phyloP scores from a whole-genome alignment of 192 early-diverging fungal species.

The Funneliformis geosporum region DNA sequence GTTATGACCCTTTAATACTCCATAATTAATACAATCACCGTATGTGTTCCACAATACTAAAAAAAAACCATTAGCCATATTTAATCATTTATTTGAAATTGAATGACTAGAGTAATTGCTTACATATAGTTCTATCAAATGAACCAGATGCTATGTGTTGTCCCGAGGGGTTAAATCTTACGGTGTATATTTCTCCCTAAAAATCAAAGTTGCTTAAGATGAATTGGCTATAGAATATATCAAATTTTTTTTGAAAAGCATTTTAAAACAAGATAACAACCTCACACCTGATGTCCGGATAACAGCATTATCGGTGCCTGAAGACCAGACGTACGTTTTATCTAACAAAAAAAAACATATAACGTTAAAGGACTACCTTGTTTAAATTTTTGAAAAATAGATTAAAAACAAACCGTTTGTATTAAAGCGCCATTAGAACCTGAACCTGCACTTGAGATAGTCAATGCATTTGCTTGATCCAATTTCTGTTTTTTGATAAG shows the following conservation, averaged over 20 bases:
- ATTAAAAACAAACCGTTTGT: conserved; percentile 38
- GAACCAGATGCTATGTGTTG: conserved; percentile 80
- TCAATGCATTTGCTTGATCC: conserved; percentile 41
- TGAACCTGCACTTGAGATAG: conserved; percentile 29
- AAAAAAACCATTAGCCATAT: neutral
- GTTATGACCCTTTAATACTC: conserved; percentile 82
- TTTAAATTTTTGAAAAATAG: too few relatives aligned
- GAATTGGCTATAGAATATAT: conserved; percentile 36
- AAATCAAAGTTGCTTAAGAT: conserved; percentile 35
- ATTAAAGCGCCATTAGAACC: conserved; percentile 36
- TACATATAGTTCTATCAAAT: conserved; percentile 82
- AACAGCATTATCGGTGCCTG: conserved; percentile 86
- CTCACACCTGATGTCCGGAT: conserved; percentile 66
- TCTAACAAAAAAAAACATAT: neutral
- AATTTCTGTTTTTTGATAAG: conserved; percentile 45
- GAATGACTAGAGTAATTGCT: conserved; percentile 26
- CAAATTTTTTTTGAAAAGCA: neutral
- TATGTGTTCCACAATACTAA: conserved; percentile 91
- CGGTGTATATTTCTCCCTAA: conserved; percentile 79
- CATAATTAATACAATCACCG: conserved; percentile 89
- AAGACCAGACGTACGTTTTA: conserved; percentile 71
- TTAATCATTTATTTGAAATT: neutral
- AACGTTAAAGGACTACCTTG: neutral
- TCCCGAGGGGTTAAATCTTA: conserved; percentile 85
- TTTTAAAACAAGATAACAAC: conserved; percentile 18